Base-by-base conservation (phyloP, 768 basidiomycete species). In the Naganishia antarctica region DNA sequence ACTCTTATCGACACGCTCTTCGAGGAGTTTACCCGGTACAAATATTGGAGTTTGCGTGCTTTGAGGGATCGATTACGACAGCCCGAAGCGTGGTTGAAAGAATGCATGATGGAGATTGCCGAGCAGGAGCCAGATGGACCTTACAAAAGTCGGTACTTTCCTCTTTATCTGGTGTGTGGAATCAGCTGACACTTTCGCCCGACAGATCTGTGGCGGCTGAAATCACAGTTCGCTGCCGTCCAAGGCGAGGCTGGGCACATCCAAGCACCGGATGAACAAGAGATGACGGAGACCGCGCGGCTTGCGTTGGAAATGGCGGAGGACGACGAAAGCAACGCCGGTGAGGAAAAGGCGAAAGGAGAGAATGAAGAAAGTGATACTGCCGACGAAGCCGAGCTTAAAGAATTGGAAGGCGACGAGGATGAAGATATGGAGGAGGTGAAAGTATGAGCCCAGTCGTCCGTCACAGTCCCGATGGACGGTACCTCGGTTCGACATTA, bases 351-450 rank as follows among this genome's bases (percentile, higher is more conserved):
- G 21, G 25, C 49, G 12, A 57, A 34, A 15, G 45, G 45, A 8
- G 18, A 23, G 29, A 40, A 23, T 32, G n/a, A 34, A 6, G 45
- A 18, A 15, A 26, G 34, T 48, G 45, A 43, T 32, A 40, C 46
- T 8, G 61, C 46, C 41, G 62, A 63, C 18, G 40, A 43, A 9
- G 50, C 49, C 13, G 62, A 63, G 41, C 49, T 63, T 2, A 28
- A 43, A 25, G 62, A 63, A 12, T n/a, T 43, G 49, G 50, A 57
- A 44, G 49, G 44, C 43, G 62, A 57, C 28, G 61, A 49, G 25
- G 62, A 63, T 18, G 62, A 63, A 5, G 62, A 63, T 45, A 63
- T 63, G 62, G 62, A 63, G 23, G 62, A 63, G 25, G 62, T 63
- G 25, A 47, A 51, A 23, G 37, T 51, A 5, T 63, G 41, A 40